Evolutionary conservation across 2,329 filamentous ascomycete species (phyloP).

Genomic region (Plenodomus biglobosus): DNA sequence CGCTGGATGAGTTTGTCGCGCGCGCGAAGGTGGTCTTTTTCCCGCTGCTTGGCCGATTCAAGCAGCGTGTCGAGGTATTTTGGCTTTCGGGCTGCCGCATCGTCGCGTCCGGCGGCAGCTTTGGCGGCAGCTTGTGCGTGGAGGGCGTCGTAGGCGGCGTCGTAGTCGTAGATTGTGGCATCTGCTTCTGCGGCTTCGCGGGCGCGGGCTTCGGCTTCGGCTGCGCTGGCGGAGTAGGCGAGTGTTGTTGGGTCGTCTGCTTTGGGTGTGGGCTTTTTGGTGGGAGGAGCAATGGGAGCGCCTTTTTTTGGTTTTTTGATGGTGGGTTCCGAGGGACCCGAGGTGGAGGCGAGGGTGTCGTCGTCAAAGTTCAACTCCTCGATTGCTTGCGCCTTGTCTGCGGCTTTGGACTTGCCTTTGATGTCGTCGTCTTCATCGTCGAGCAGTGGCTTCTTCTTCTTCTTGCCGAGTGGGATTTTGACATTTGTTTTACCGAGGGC

Average conservation of each 20-base stretch:
- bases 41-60: slow-evolving; percentile 72
- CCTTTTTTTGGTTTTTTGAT: slow-evolving; percentile 43
- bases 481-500: slow-evolving; percentile 15
- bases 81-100: slow-evolving; percentile 63
- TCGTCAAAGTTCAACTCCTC: slow-evolving; percentile 60
- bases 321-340: slow-evolving; percentile 24
- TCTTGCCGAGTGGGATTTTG: slow-evolving; percentile 32
- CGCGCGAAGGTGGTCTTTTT: slow-evolving; percentile 75
- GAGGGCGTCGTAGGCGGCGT: slow-evolving; percentile 76
- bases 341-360: slow-evolving; percentile 46
- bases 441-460: slow-evolving; percentile 52
- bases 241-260: slow-evolving; percentile 40
- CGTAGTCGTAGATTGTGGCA: slow-evolving; percentile 81
- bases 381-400: slow-evolving; percentile 57
- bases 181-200: slow-evolving; percentile 68
- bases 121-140: slow-evolving; percentile 60
- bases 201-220: slow-evolving; percentile 64
- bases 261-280: slow-evolving; percentile 42
- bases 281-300: slow-evolving; percentile 35
- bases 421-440: slow-evolving; percentile 59
- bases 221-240: slow-evolving; percentile 67
- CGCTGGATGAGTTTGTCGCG: slow-evolving; percentile 78
- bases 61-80: slow-evolving; percentile 79
- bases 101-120: slow-evolving; percentile 55
- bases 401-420: slow-evolving; percentile 26